Conservation (phyloP, 257 asterid species). For the Cinchona pubescens region DNA sequence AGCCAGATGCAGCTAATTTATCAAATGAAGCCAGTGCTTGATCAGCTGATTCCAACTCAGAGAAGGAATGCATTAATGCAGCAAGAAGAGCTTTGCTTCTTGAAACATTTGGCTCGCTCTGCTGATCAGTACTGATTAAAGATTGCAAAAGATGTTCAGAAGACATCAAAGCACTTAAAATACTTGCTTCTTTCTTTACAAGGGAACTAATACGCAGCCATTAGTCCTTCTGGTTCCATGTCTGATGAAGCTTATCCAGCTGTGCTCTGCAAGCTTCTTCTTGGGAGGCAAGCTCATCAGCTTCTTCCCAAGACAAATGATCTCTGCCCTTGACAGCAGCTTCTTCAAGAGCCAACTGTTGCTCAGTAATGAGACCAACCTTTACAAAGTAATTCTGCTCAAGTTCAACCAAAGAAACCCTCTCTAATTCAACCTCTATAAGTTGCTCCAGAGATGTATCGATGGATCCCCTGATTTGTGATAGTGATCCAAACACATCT, state of each 20-base stretch:
- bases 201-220: constrained; percentile 66
- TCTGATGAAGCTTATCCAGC: constrained; percentile 81
- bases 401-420: constrained; percentile 67
- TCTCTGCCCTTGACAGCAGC: constrained; percentile 93
- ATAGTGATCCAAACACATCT: constrained; percentile 85
- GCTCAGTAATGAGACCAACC: constrained; percentile 87
- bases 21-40: constrained; percentile 47
- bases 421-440: constrained; percentile 85
- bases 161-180: constrained; percentile 54
- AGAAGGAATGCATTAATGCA: constrained; percentile 64
- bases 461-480: constrained; percentile 77
- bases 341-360: constrained; percentile 93
- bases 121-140: constrained; percentile 53
- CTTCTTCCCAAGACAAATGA: constrained; percentile 98
- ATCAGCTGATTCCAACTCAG: constrained; percentile 82
- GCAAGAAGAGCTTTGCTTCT: constrained; percentile 69
- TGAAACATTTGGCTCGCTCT: constrained; percentile 48
- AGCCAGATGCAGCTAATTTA: constrained; percentile 43
- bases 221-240: constrained; percentile 91
- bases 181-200: constrained; percentile 61
- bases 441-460: constrained; percentile 90
- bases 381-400: constrained; percentile 87
- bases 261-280: constrained; percentile 95
- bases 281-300: constrained; percentile 98
- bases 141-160: constrained; percentile 61